Conservation (phyloP, 2,329 filamentous ascomycete genomes). For the Penicillium decumbens region DNA sequence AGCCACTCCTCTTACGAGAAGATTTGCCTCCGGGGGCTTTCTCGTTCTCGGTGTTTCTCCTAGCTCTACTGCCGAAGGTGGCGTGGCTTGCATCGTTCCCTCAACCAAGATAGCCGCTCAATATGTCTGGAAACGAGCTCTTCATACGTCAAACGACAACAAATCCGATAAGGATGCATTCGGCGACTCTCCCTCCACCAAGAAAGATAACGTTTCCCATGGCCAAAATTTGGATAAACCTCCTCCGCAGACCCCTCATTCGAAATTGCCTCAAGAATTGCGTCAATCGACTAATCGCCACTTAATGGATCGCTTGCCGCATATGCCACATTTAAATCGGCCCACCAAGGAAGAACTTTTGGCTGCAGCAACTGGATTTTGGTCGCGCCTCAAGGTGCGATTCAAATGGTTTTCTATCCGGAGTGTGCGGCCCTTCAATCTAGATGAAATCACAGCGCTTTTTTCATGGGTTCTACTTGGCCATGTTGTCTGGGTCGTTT, state of each 20-base stretch:
- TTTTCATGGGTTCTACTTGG: slow-evolving; percentile 92
- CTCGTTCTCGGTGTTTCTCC: slow-evolving; percentile 47
- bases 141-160: slow-evolving; percentile 30
- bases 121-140: slow-evolving; percentile 28
- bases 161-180: slow-evolving; percentile 11
- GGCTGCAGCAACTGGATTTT: slow-evolving; percentile 86
- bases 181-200: slow-evolving; percentile 13
- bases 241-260: neutral
- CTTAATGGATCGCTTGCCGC: slow-evolving; percentile 59
- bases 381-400: slow-evolving; percentile 79
- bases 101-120: slow-evolving; percentile 31
- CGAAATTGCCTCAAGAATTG: slow-evolving; percentile 25
- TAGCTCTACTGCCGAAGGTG: slow-evolving; percentile 31
- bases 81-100: slow-evolving; percentile 30
- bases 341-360: slow-evolving; percentile 92
- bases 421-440: slow-evolving; percentile 88
- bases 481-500: slow-evolving; percentile 90
- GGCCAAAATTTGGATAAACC: slow-evolving; percentile 9
- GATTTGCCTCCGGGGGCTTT: slow-evolving; percentile 54
- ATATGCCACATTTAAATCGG: slow-evolving; percentile 71
- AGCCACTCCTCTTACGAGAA: slow-evolving; percentile 45
- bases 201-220: slow-evolving; percentile 12
- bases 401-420: slow-evolving; percentile 98
- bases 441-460: slow-evolving; percentile 93
- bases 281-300: slow-evolving; percentile 31